Evolutionary conservation across 2,329 filamentous ascomycete genomes (phyloP).

Genomic region (Botryotinia globosa): DNA sequence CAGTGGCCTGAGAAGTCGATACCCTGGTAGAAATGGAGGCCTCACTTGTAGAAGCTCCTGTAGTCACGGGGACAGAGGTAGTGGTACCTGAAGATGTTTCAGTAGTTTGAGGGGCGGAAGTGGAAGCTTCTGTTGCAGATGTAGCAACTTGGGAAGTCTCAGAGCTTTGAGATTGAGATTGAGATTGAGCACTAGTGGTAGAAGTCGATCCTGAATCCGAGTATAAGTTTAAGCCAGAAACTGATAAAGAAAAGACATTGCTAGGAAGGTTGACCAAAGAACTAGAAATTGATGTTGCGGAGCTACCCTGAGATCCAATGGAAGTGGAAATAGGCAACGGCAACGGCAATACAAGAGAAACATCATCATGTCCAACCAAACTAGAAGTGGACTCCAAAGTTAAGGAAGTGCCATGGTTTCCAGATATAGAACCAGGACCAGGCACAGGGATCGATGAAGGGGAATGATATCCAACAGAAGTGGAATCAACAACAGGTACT

Average conservation of each 20-base stretch:
- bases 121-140: constrained; percentile 5
- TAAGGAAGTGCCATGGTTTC: constrained; percentile 8
- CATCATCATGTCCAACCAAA: background rate
- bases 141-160: constrained; percentile 9
- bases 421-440: constrained; percentile 2
- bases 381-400: constrained; percentile 6
- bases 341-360: background rate
- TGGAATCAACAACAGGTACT: constrained; percentile 8
- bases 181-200: constrained; percentile 11
- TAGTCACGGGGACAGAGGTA: background rate
- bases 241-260: constrained; percentile 10
- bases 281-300: constrained; percentile 12
- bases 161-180: constrained; percentile 14
- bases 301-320: constrained; percentile 7
- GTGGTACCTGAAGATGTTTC: constrained; percentile 2
- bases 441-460: background rate
- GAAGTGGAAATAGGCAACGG: constrained; percentile 3
- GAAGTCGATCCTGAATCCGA: constrained; percentile 22
- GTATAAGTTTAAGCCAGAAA: constrained; percentile 22
- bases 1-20: constrained; percentile 19
- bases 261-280: constrained; percentile 10
- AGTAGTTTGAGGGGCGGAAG: background rate
- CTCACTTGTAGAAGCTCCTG: constrained; percentile 21
- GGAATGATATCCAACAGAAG: constrained; percentile 10
- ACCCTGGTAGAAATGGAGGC: constrained; percentile 8